Conservation (phyloP, 192 early-diverging fungal genomes). For the Rhizoclosmatium sp. region DNA sequence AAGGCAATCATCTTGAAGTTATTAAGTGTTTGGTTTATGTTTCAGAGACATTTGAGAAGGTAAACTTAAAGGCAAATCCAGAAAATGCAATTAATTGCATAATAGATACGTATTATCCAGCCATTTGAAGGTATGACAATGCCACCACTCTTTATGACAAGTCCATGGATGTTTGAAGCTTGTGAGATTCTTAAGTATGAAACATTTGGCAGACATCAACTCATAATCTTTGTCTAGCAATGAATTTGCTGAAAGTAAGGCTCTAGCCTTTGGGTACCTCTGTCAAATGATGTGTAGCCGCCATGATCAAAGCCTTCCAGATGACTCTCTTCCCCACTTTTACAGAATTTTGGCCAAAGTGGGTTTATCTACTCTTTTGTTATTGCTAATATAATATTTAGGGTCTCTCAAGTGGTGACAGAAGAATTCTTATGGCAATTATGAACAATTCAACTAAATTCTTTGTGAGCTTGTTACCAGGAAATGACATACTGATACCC, state of each 20-base stretch:
- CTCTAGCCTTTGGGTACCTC: conserved; percentile 71
- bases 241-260: conserved; percentile 68
- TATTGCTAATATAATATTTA: conserved; percentile 10
- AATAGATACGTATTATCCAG: conserved; percentile 61
- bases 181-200: conserved; percentile 66
- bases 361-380: background rate
- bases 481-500: conserved; percentile 70
- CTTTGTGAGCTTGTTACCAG: conserved; percentile 74
- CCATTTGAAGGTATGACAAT: conserved; percentile 62
- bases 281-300: conserved; percentile 82
- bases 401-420: conserved; percentile 58
- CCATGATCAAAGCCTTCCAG: conserved; percentile 69
- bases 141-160: conserved; percentile 78
- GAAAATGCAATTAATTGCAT: background rate
- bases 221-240: conserved; percentile 43
- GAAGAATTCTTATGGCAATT: conserved; percentile 73
- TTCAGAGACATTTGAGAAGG: conserved; percentile 69
- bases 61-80: conserved; percentile 7
- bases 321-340: conserved; percentile 71
- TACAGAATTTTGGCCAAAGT: conserved; percentile 73
- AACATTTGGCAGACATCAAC: background rate
- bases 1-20: conserved; percentile 68
- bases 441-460: conserved; percentile 71
- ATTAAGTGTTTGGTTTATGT: conserved; percentile 72
- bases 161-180: conserved; percentile 81